A percentile compares a stretch with the other conserved stretches of the same genome.
Evolutionary conservation across 1,284 basidiomycete species (phyloP).

Genomic region (Tilletia indica): DNA sequence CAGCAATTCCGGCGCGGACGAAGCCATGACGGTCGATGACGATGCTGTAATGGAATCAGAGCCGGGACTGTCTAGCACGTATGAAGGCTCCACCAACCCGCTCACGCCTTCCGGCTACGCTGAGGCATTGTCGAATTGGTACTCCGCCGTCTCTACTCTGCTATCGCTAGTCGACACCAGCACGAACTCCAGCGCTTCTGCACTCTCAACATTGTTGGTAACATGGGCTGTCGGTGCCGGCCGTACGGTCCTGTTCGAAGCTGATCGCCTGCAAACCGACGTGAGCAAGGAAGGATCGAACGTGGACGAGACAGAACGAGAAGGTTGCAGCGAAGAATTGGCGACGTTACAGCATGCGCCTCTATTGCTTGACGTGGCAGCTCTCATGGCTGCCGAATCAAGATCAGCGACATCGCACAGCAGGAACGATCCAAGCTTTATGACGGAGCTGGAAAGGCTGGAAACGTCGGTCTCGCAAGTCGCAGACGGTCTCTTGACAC

Average conservation of each 20-base stretch:
- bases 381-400: constrained; percentile 1
- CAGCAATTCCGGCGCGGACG: not conserved
- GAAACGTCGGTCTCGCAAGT: not conserved
- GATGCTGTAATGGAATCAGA: constrained; percentile 4
- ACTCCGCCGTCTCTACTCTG: not conserved
- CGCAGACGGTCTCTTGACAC: not conserved
- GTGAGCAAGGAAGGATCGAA: not conserved
- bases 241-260: not conserved
- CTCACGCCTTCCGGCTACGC: constrained; percentile 5
- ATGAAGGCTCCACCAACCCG: constrained; percentile 1
- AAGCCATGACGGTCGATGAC: not conserved
- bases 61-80: not conserved
- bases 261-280: not conserved
- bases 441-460: not conserved
- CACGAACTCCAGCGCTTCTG: not conserved
- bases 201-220: not conserved
- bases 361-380: not conserved
- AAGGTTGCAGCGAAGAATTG: not conserved
- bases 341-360: not conserved
- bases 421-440: not conserved
- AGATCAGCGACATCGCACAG: not conserved
- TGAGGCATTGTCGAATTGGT: not conserved
- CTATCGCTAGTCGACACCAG: not conserved
- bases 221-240: not conserved
- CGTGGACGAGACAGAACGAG: not conserved